A percentile compares a stretch with the other conserved stretches of the same genome.
These are phyloP conservation scores for Ascochyta rabiei DNA, from an alignment of 2,329 filamentous ascomycete species.

Conservation along the genomic window DNA sequence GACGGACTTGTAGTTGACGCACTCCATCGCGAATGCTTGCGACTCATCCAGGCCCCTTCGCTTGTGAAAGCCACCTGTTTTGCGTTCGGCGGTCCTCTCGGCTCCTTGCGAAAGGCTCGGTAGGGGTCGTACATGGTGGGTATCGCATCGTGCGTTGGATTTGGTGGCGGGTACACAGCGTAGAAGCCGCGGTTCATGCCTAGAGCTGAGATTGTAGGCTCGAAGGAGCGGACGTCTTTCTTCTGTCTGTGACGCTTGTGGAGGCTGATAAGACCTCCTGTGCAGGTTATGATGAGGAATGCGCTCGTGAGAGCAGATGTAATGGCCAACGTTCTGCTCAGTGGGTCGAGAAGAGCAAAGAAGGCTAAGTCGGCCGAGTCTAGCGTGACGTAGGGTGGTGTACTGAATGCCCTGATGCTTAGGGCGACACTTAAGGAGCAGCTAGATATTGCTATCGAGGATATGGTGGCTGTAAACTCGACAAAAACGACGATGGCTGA, in stretches of 20 bases:
- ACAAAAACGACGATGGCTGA: slow-evolving; percentile 18
- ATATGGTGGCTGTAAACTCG: slow-evolving; percentile 22
- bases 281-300: background rate
- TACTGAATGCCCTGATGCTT: slow-evolving; percentile 7
- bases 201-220: slow-evolving; percentile 30
- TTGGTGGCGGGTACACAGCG: slow-evolving; percentile 13
- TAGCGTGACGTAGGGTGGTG: slow-evolving; percentile 8
- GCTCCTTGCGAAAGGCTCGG: slow-evolving; percentile 4
- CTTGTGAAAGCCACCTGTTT: slow-evolving; percentile 18
- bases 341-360: slow-evolving; percentile 23
- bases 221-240: slow-evolving; percentile 21
- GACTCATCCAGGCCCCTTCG: slow-evolving; percentile 21
- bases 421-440: slow-evolving; percentile 20
- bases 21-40: slow-evolving; percentile 19
- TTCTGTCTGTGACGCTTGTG: background rate
- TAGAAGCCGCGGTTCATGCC: slow-evolving; percentile 34
- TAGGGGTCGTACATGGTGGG: slow-evolving; percentile 28
- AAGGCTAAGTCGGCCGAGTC: slow-evolving; percentile 19
- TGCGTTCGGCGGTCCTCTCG: slow-evolving; percentile 5
- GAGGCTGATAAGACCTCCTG: background rate
- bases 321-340: slow-evolving; percentile 22
- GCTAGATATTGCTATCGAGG: slow-evolving; percentile 20
- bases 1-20: slow-evolving; percentile 3
- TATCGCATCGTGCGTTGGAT: slow-evolving; percentile 6
- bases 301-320: background rate